Base-by-base conservation (phyloP, 225 moss, liverwort and hornwort genomes). In the Ulota crispa region DNA sequence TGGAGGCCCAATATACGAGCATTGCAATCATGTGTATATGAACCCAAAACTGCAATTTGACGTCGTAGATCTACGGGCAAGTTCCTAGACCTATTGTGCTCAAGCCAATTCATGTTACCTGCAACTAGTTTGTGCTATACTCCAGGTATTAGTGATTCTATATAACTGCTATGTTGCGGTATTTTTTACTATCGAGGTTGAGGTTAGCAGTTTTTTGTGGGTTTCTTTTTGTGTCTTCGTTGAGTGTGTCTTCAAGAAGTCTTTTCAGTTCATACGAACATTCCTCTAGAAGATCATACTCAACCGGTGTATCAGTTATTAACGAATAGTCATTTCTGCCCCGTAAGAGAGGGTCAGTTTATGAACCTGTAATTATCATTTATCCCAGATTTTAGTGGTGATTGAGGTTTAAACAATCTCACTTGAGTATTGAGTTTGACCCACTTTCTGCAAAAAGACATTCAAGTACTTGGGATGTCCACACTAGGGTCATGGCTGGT, bases 21-120 rank as follows among this genome's bases (percentile, higher is more conserved):
- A 94, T 71, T 96, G 95, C 80, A 85, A 91, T 55, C 98, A 99
- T 82, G 98, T 99, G 50, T 96, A 88, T 89, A 93, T 99, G 98
- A 96, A 89, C 81, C 91, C 94, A 3, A 91, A 87, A 81, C 80
- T 99, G 65, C 89, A 77, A 83, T 99, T 92, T 83, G 96, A 99
- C 83, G 94, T 99, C 64, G 91, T 99, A 83, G 98, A 99, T 89
- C 88, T 99, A 77, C 92, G 98, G 76, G 85, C 84, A 41, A 54
- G 82, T 68, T 72, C 80, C n/a, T 82, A 82, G 71, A 13, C 60
- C 72, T 80, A 63, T 67, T 81, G 76, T 64, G 86, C 80, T 80
- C 71, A 70, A 86, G 82, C 55, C 73, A 71, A 82, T 82, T 87
- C 72, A 82, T 86, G 64, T 73, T 85, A 66, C 69, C 83, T 85